These are phyloP conservation scores for Penicillium roqueforti DNA, from an alignment of 495 filamentous ascomycete species.

Conservation along the genomic window DNA sequence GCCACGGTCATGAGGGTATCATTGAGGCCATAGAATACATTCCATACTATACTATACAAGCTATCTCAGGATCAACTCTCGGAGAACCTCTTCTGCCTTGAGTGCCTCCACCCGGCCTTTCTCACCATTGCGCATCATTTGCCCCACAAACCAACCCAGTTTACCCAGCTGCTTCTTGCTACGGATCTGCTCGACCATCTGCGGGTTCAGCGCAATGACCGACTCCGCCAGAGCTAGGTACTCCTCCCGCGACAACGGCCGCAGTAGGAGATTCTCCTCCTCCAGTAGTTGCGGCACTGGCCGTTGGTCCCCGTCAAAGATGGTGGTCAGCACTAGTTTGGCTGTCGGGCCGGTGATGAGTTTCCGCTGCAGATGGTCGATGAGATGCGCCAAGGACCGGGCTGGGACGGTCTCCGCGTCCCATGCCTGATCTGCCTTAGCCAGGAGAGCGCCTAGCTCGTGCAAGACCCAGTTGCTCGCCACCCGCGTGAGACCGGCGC, in stretches of 20 bases:
- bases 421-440: constrained; percentile 51
- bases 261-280: constrained; percentile 60
- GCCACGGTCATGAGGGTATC: constrained; percentile 15
- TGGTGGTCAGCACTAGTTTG: constrained; percentile 63
- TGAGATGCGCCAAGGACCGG: constrained; percentile 59
- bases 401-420: constrained; percentile 53
- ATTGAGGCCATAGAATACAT: constrained; percentile 16
- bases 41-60: constrained; percentile 9
- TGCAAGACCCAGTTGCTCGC: constrained; percentile 75
- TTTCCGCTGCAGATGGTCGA: constrained; percentile 57
- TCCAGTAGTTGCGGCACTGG: constrained; percentile 58
- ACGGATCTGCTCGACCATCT: constrained; percentile 66
- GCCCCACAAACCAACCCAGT: constrained; percentile 81
- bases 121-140: constrained; percentile 76
- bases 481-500: constrained; percentile 33
- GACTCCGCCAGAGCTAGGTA: constrained; percentile 43
- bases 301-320: constrained; percentile 53
- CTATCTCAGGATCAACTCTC: constrained; percentile 45
- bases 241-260: constrained; percentile 49
- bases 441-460: constrained; percentile 74
- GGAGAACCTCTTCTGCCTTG: constrained; percentile 64
- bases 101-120: constrained; percentile 74
- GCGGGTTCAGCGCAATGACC: constrained; percentile 45
- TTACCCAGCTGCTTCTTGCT: constrained; percentile 66
- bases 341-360: constrained; percentile 73